phyloP scores from a whole-genome alignment of 768 basidiomycete species.

The Collybia mongolica region DNA sequence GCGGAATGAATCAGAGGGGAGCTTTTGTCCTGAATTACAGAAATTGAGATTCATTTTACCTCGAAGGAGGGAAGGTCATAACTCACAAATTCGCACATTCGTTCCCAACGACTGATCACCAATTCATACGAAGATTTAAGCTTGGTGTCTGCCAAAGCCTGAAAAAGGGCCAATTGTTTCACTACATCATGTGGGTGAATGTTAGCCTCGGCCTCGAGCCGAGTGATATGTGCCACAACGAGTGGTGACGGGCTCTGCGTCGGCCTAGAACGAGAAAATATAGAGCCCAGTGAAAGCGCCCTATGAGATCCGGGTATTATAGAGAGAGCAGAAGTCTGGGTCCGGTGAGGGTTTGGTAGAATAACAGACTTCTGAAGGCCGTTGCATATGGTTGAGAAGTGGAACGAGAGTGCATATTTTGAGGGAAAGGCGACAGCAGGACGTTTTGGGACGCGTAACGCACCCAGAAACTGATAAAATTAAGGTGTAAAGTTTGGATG shows the following conservation, averaged over 20 bases:
- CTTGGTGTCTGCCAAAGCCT: constrained; percentile 63
- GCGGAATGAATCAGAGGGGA: constrained; percentile 73
- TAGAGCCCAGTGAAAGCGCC: constrained; percentile 39
- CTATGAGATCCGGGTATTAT: constrained; percentile 23
- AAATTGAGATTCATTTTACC: constrained; percentile 9
- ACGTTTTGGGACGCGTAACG: constrained; percentile 29
- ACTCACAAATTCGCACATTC: constrained; percentile 81
- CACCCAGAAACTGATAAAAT: constrained; percentile 32
- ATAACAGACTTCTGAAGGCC: constrained; percentile 10
- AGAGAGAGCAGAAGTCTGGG: constrained; percentile 11
- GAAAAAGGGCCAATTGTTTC: constrained; percentile 70
- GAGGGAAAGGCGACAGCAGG: constrained; percentile 7
- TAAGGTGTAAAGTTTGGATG: constrained; percentile 6
- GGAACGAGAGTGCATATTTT: constrained; percentile 5
- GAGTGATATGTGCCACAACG: constrained; percentile 67
- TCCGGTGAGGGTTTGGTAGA: constrained; percentile 7
- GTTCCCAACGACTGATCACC: constrained; percentile 79
- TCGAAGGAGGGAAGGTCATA: neutral
- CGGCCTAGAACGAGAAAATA: constrained; percentile 47
- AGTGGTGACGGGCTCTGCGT: constrained; percentile 54
- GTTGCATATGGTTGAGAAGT: constrained; percentile 10
- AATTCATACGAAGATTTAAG: constrained; percentile 69
- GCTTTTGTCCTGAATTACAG: constrained; percentile 48
- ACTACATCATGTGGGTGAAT: constrained; percentile 64
- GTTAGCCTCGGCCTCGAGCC: constrained; percentile 77